A percentile compares a stretch with the other conserved stretches of the same genome.
Evolutionary conservation across 2,329 filamentous ascomycete species (phyloP).

Genomic region (Penicillium sp.): DNA sequence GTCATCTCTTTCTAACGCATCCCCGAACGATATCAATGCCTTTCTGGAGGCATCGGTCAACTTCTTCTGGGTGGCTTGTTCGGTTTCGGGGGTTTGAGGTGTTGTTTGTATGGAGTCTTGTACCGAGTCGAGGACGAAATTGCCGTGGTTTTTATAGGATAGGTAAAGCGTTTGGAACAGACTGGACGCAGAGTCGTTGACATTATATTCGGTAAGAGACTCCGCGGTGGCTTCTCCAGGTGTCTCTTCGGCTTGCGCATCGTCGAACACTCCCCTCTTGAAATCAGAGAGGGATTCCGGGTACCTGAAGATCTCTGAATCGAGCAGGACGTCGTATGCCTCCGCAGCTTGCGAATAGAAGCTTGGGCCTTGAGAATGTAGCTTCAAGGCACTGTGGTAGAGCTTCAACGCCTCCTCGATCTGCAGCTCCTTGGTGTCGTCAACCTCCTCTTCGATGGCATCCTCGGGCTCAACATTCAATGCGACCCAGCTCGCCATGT

Average conservation of each 20-base stretch:
- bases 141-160: constrained; percentile 92
- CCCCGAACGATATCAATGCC: constrained; percentile 58
- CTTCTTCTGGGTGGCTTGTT: constrained; percentile 17
- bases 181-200: constrained; percentile 73
- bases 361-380: constrained; percentile 81
- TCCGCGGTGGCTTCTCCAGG: constrained; percentile 25
- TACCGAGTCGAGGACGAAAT: constrained; percentile 80
- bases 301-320: constrained; percentile 92
- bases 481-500: constrained; percentile 71
- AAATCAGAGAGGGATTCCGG: constrained; percentile 86
- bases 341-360: constrained; percentile 75
- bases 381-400: constrained; percentile 87
- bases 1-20: constrained; percentile 66
- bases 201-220: constrained; percentile 55
- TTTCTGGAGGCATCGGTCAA: constrained; percentile 41
- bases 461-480: constrained; percentile 95
- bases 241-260: constrained; percentile 24
- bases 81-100: constrained; percentile 16
- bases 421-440: constrained; percentile 94
- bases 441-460: constrained; percentile 84
- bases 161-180: constrained; percentile 88
- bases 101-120: constrained; percentile 50
- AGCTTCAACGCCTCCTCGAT: constrained; percentile 96
- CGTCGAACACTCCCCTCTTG: constrained; percentile 64
- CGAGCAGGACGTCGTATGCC: constrained; percentile 82